A percentile compares a stretch with the other conserved stretches of the same genome.
Evolutionary conservation across 2,329 filamentous ascomycete genomes (phyloP).

Genomic region (Gnomoniopsis sp.): DNA sequence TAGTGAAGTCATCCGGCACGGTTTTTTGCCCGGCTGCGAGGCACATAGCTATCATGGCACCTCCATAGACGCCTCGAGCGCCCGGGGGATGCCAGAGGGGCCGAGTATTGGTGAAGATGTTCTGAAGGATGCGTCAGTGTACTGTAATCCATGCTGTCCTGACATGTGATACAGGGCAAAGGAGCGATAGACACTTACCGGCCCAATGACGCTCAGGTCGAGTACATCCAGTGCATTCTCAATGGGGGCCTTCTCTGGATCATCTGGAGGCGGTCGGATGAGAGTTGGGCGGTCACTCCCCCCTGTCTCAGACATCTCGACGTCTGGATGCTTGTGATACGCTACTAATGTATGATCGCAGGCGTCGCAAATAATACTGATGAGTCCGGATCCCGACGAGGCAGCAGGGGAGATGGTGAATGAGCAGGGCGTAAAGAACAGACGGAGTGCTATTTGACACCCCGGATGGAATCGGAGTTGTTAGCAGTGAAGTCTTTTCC

Average conservation of each 20-base stretch:
- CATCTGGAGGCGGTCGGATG: slow-evolving; percentile 70
- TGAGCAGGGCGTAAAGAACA: too few species aligned
- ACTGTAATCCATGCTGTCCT: neutral
- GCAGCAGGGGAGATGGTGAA: too few species aligned
- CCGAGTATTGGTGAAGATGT: slow-evolving; percentile 85
- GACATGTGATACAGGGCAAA: neutral
- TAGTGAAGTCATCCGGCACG: slow-evolving; percentile 72
- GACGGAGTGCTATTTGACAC: too few species aligned
- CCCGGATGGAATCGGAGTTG: too few species aligned
- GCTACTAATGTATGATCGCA: neutral
- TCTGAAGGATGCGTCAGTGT: slow-evolving; percentile 40
- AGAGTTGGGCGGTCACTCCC: slow-evolving; percentile 47
- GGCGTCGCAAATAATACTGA: too few species aligned
- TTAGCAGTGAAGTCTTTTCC: neutral
- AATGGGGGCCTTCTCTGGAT: slow-evolving; percentile 72
- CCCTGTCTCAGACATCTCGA: slow-evolving; percentile 11
- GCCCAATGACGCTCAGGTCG: slow-evolving; percentile 70
- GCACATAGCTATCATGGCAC: slow-evolving; percentile 88
- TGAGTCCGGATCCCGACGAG: too few species aligned
- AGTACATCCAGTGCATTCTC: slow-evolving; percentile 89
- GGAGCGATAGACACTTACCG: slow-evolving; percentile 46
- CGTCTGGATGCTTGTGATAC: neutral
- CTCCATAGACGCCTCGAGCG: slow-evolving; percentile 90
- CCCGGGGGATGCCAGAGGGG: slow-evolving; percentile 89
- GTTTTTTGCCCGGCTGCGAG: slow-evolving; percentile 86